These are phyloP conservation scores for Microcyclospora pomicola DNA, from an alignment of 2,329 filamentous ascomycete genomes.

Conservation along the genomic window DNA sequence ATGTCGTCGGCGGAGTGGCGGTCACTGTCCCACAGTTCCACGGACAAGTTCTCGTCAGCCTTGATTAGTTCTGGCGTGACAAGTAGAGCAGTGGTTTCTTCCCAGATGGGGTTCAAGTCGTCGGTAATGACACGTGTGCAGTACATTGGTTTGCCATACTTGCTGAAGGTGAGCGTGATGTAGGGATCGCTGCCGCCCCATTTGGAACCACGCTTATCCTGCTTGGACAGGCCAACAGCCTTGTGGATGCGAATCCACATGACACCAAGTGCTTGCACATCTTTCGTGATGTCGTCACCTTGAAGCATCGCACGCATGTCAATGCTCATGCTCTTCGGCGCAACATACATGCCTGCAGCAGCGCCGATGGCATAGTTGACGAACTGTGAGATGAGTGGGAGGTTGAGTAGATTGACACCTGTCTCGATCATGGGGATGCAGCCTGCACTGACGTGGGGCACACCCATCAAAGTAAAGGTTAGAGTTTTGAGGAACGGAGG, in stretches of 20 bases:
- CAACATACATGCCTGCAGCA: slow-evolving; percentile 81
- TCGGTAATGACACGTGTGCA: slow-evolving; percentile 94
- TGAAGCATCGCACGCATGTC: slow-evolving; percentile 83
- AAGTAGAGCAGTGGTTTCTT: slow-evolving; percentile 71
- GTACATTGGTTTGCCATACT: slow-evolving; percentile 96
- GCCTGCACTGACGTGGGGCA: slow-evolving; percentile 77
- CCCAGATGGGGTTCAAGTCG: slow-evolving; percentile 83
- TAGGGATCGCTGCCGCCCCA: slow-evolving; percentile 90
- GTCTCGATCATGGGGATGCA: slow-evolving; percentile 87
- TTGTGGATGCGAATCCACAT: slow-evolving; percentile 86
- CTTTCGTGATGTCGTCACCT: slow-evolving; percentile 85
- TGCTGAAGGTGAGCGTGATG: slow-evolving; percentile 87
- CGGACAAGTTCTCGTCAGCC: slow-evolving; percentile 79
- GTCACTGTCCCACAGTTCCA: slow-evolving; percentile 95
- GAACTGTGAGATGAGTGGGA: slow-evolving; percentile 89
- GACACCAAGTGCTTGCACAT: slow-evolving; percentile 72
- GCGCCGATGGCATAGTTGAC: slow-evolving; percentile 90
- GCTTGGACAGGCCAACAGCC: slow-evolving; percentile 77
- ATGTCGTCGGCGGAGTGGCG: slow-evolving; percentile 85
- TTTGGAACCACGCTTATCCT: slow-evolving; percentile 67
- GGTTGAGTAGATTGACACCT: slow-evolving; percentile 79
- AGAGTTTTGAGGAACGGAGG: slow-evolving; percentile 85
- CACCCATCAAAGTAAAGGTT: slow-evolving; percentile 86
- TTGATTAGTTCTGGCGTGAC: slow-evolving; percentile 85
- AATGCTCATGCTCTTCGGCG: slow-evolving; percentile 75